Evolutionary conservation across 345 rosid genomes (phyloP).

Genomic region (Garcia nutans): DNA sequence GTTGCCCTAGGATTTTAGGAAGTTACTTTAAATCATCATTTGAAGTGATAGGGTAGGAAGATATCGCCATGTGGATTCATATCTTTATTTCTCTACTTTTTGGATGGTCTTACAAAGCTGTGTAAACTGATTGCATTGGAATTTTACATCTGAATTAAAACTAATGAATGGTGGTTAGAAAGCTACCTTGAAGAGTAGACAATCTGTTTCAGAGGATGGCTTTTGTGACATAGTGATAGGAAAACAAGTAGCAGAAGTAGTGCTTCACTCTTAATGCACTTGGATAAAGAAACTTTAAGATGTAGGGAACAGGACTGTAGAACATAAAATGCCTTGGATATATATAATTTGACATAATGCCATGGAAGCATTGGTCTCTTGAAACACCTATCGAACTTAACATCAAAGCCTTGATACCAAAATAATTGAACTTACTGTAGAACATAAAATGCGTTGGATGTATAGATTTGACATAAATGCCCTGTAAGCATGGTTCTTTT

Average conservation of each 20-base stretch:
- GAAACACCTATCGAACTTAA: not conserved
- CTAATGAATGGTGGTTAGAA: not conserved
- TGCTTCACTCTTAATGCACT: not conserved
- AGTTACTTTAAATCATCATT: not conserved
- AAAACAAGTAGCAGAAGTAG: not conserved
- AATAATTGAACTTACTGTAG: constrained; percentile 1
- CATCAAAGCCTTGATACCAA: not conserved
- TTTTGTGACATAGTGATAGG: not conserved
- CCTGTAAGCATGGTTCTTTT: not conserved
- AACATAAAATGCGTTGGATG: not conserved
- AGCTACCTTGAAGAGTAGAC: not conserved
- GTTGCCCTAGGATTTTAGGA: not conserved
- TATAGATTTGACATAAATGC: not conserved
- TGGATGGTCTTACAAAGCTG: too few species aligned
- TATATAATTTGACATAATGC: not conserved
- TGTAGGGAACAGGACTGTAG: not conserved
- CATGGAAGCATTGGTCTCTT: not conserved
- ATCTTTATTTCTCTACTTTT: too few species aligned
- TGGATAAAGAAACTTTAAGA: not conserved
- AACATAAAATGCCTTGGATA: not conserved
- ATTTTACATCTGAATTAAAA: not conserved
- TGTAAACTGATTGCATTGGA: not conserved
- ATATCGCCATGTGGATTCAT: not conserved
- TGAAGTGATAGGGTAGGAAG: not conserved
- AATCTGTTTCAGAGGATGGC: not conserved